Base-by-base conservation (phyloP, 2,329 filamentous ascomycete genomes). In the Ascochyta pisi region DNA sequence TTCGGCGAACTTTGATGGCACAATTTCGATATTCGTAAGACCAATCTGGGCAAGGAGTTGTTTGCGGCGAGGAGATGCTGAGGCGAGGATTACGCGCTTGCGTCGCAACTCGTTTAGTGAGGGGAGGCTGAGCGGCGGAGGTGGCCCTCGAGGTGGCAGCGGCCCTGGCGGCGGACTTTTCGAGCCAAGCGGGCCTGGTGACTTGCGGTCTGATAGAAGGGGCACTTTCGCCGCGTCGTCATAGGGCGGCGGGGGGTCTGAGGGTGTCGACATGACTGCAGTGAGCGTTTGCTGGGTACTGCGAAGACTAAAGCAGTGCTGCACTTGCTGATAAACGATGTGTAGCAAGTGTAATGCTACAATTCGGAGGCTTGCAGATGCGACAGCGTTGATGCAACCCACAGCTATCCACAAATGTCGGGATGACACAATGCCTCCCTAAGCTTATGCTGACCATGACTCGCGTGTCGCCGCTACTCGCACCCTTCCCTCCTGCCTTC, bases 41-140 rank as follows among this genome's bases (percentile, higher is more conserved):
- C 93, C 92, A 57, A 97, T 84, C 84, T 93, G 88, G 45, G 86
- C 85, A 38, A 99, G 85, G 9, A 99, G 86, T 61, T 91, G 88
- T 75, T 88, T 90, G 50, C 95, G 85, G 40, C 95, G 84, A 0
- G 95, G 95, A 1, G 93, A 97, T 19, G 90, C 87, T 2, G 93
- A 97, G 48, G 95, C 95, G 26, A 99, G 88, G 64, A 99, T 90
- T 6, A 96, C 87, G 62, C 94, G 84, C 75, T 90, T 91, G 50
- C 84, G 84, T 69, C 89, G 87, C 62, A 99, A 85, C 68, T 88
- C 82, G 67, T 85, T 85, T 56, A 99, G 81, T 52, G 92, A 88
- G 15, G 94, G 93, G 16, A 98, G 83, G 58, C 91, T 84, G 59
- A 98, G 85, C 1, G 90, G 90, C 39, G 85, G 81, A 7, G 86